Evolutionary conservation across 768 basidiomycete genomes (phyloP), one percentile per base, ranked within the genome.

Genomic region (Auricularia cornea): DNA sequence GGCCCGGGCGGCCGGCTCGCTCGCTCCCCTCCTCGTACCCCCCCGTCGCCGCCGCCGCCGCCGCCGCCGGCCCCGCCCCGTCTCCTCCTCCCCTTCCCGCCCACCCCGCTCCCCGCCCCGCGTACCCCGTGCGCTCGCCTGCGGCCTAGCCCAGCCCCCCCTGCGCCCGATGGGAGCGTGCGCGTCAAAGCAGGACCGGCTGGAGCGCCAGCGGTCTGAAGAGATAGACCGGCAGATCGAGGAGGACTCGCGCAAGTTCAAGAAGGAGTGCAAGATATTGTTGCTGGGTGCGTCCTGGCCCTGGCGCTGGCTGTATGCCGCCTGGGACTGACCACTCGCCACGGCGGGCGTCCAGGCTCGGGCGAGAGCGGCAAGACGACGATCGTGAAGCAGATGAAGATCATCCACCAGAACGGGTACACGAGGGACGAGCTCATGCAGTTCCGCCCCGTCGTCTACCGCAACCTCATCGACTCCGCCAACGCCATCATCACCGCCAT

Each of bases 341-440:
- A 18, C 35, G 18, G 16, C 35, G 10, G 35, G 16, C 35, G 35
- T n/a, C 23, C 68, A 95, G 94, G 95, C 62, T 94, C 94, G 16
- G 93, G 95, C 69, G 94, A 96, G 78, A 92, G 90, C 0, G 96
- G 95, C 5, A 98, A 98, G 77, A 88, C 86, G 3, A 98, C 95
- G 0, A 93, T 98, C 67, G 94, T 97, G 38, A 98, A 98, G 73
- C 95, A 98, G 75, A 97, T 98, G 94, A 97, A 96, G 81, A 95
- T 98, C 63, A 94, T 98, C 59, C 91, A 98, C 73, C 91, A 96
- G 73, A 86, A 88, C 65, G 95, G 95, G 14, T 98, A 94, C 76
- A 84, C 87, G 2, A 74, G 76, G 8, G 83, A 88, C 0, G 94
- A 97, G 72, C 84, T 93, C 30, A 79, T 87, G 64, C 80, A 84